phyloP scores from a whole-genome alignment of 768 basidiomycete genomes.

The Melanogaster broomeanus region DNA sequence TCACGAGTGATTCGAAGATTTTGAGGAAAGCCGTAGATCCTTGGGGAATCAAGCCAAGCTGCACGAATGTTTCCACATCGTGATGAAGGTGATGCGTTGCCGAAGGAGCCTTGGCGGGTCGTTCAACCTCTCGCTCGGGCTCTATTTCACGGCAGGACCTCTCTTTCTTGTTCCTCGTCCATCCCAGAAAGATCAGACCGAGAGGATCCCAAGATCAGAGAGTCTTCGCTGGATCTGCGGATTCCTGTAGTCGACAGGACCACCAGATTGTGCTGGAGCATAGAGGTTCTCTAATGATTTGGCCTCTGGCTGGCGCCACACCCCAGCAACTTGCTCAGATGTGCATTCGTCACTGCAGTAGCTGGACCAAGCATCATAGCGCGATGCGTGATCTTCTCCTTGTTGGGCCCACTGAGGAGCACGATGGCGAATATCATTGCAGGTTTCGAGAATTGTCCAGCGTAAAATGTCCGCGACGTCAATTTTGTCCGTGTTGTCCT shows the following conservation, averaged over 20 bases:
- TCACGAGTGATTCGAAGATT: slow-evolving; percentile 10
- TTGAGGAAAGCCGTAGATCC: slow-evolving; percentile 25
- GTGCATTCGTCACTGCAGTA: slow-evolving; percentile 11
- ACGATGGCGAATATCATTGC: slow-evolving; percentile 37
- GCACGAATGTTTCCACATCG: background rate
- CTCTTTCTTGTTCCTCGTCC: slow-evolving; percentile 46
- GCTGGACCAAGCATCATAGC: slow-evolving; percentile 21
- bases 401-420: slow-evolving; percentile 45
- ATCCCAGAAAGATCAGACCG: slow-evolving; percentile 15
- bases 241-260: background rate
- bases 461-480: slow-evolving; percentile 39
- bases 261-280: slow-evolving; percentile 5
- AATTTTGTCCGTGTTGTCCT: background rate
- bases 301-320: slow-evolving; percentile 44
- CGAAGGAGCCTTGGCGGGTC: slow-evolving; percentile 29
- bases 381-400: slow-evolving; percentile 35
- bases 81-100: slow-evolving; percentile 29
- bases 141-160: slow-evolving; percentile 44
- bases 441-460: slow-evolving; percentile 49
- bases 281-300: slow-evolving; percentile 39
- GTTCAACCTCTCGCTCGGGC: slow-evolving; percentile 36
- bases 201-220: background rate
- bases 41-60: slow-evolving; percentile 4
- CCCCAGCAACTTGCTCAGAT: background rate
- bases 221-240: slow-evolving; percentile 29